Evolutionary conservation across 2,329 filamentous ascomycete genomes (phyloP), one percentile per base, ranked within the genome.

Genomic region (Onygena corvina): DNA sequence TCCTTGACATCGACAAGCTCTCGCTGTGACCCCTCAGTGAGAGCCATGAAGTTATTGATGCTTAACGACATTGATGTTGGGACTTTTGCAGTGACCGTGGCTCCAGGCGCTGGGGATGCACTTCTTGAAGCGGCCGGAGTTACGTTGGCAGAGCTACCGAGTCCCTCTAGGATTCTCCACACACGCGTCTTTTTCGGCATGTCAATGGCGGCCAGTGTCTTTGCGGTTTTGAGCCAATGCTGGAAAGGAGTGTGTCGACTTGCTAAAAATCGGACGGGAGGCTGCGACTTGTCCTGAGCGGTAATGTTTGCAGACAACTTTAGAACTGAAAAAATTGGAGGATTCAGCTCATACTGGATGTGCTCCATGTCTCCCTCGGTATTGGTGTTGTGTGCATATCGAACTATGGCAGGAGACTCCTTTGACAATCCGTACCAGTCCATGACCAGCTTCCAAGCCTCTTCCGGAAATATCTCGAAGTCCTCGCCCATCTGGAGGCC

Each of bases 251-350:
- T 80, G 46, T 79, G 79, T 54, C 81, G 78, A 60, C 86, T 92
- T 47, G 83, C 80, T 20, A 87, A 75, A 33, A 90, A 67, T 46
- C 77, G 76, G 3, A 79, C 72, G 0, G 88, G 80, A 3, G 76
- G 69, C 12, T 77, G 76, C 31, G 76, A 73, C 49, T 69, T 76
- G 8, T 80, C 76, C 1, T 77, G 75, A 55, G 74, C 80, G 14
- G 75, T 70, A 2, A 77, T 77, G 6, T 67, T 63, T 57, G 73
- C 73, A 63, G 81, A 82, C 1, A 96, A 72, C 56, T 90, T 87
- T 61, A 94, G 80, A 52, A 96, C 74, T 1, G 81, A 86, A 63
- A 95, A 86, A 36, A 94, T 74, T 0, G 86, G 87, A 3, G 89
- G 92, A 59, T 88, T 80, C 34, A 87, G 73, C 67, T 96, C 92